Percentiles rank a stretch among this genome's conserved stretches.
These are phyloP conservation scores for Globisporangium nodosum DNA, from an alignment of 352 stramenopile species.

Conservation along the genomic window DNA sequence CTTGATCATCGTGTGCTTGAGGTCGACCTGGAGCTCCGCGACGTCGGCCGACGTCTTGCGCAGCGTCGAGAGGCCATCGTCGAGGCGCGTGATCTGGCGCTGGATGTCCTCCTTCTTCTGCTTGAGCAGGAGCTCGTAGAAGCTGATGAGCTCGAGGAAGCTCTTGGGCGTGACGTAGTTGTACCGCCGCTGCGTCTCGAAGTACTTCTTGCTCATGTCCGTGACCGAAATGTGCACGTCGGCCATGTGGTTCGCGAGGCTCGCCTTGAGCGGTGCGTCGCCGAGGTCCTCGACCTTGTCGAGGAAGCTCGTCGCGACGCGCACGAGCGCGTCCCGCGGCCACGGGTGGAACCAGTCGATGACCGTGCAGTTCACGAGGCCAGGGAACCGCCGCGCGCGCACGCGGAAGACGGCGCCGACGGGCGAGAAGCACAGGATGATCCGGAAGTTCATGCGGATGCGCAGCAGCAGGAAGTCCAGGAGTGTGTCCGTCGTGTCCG, in stretches of 20 bases:
- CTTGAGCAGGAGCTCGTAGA: slow-evolving; percentile 96
- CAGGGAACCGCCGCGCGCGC: slow-evolving; percentile 94
- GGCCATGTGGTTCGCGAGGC: slow-evolving; percentile 95
- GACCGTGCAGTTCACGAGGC: slow-evolving; percentile 95
- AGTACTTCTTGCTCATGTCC: slow-evolving; percentile 93
- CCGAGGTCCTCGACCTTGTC: slow-evolving; percentile 93
- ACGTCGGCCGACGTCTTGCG: slow-evolving; percentile 96
- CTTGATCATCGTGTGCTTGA: slow-evolving; percentile 94
- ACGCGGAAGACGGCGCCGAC: slow-evolving; percentile 96
- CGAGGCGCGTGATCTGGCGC: slow-evolving; percentile 93
- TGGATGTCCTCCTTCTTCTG: slow-evolving; percentile 95
- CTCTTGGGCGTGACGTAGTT: slow-evolving; percentile 99
- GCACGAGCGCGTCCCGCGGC: slow-evolving; percentile 95
- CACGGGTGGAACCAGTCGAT: slow-evolving; percentile 99
- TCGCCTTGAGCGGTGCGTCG: slow-evolving; percentile 77
- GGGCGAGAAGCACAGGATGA: slow-evolving; percentile 97
- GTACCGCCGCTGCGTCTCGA: slow-evolving; percentile 93
- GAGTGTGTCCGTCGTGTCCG: slow-evolving; percentile 91
- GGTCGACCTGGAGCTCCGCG: slow-evolving; percentile 92
- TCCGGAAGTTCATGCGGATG: slow-evolving; percentile 94
- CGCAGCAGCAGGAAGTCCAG: slow-evolving; percentile 95
- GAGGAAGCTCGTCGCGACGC: slow-evolving; percentile 93
- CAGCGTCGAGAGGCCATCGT: slow-evolving; percentile 95
- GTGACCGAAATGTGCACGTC: slow-evolving; percentile 97
- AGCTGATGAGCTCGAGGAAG: slow-evolving; percentile 97